Conservation (phyloP, 352 stramenopile genomes). For the Phytopythium montanum region DNA sequence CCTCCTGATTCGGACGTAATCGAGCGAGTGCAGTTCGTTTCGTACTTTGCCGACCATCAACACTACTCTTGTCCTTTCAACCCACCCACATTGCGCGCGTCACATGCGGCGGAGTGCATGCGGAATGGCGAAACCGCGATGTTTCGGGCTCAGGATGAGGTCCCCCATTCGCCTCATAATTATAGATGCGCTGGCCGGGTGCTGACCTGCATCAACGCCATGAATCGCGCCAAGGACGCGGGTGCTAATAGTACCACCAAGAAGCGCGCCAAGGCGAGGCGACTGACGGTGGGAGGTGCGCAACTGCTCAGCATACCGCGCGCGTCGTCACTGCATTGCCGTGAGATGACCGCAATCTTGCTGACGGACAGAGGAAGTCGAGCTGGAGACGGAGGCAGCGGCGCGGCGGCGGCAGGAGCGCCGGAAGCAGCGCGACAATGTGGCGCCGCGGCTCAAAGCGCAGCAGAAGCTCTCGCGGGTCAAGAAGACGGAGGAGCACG, state of each 20-base stretch:
- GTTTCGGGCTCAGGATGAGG: too few species aligned
- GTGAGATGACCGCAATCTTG: neutral
- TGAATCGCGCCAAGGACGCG: neutral
- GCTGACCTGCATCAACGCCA: neutral
- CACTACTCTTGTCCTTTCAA: neutral
- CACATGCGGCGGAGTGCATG: neutral
- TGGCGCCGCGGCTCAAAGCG: slow-evolving; percentile 21
- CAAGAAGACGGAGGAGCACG: slow-evolving; percentile 55
- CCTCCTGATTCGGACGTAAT: neutral
- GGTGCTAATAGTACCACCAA: neutral
- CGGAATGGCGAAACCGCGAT: neutral
- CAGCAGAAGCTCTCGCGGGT: slow-evolving; percentile 43
- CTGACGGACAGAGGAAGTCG: slow-evolving; percentile 12
- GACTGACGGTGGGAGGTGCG: neutral
- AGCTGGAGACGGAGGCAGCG: slow-evolving; percentile 19
- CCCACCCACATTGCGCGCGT: neutral
- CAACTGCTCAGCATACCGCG: too few species aligned
- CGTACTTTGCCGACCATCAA: neutral
- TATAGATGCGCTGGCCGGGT: neutral
- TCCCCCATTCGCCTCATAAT: neutral
- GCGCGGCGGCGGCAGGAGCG: slow-evolving; percentile 16
- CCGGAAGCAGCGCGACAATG: slow-evolving; percentile 7
- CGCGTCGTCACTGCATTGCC: neutral
- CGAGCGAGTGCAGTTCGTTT: neutral
- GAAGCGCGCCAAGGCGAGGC: neutral